Evolutionary conservation across 1,284 basidiomycete genomes (phyloP).

Genomic region (Fomitopsis schrenkii): DNA sequence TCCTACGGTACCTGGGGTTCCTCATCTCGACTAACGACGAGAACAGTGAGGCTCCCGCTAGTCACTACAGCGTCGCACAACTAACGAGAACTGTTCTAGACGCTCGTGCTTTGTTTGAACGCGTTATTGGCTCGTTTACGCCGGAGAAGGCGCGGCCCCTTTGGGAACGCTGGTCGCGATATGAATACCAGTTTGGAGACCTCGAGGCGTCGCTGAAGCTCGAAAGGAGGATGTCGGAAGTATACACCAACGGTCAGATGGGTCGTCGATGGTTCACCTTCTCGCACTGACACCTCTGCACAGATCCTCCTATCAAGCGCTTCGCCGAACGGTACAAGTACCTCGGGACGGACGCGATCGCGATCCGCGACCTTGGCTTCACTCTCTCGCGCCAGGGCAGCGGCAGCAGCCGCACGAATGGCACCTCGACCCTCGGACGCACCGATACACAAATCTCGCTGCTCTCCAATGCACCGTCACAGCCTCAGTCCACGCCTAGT

Average conservation of each 20-base stretch:
- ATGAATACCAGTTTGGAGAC: constrained; percentile 95
- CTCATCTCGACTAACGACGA: constrained; percentile 95
- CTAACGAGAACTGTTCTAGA: constrained; percentile 46
- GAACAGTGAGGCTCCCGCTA: constrained; percentile 61
- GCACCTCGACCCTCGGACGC: constrained; percentile 35
- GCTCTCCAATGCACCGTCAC: constrained; percentile 18
- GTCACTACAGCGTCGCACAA: not conserved
- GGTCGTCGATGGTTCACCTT: not conserved
- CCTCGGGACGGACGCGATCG: constrained; percentile 84
- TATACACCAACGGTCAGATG: constrained; percentile 73
- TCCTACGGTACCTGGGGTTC: constrained; percentile 88
- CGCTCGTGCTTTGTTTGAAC: constrained; percentile 93
- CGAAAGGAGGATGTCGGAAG: constrained; percentile 84
- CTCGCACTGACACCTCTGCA: not conserved
- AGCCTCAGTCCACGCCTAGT: constrained; percentile 12
- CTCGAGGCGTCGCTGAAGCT: constrained; percentile 87
- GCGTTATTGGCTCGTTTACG: constrained; percentile 76
- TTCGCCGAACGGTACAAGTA: constrained; percentile 92
- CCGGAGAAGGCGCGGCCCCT: constrained; percentile 80
- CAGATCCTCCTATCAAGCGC: constrained; percentile 87
- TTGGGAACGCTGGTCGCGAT: constrained; percentile 95
- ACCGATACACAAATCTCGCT: constrained; percentile 47
- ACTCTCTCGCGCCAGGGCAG: constrained; percentile 37
- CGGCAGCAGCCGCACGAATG: constrained; percentile 15
- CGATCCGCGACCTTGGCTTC: constrained; percentile 84